Evolutionary conservation across 768 basidiomycete genomes (phyloP).

Genomic region (Phylloporus sp.): DNA sequence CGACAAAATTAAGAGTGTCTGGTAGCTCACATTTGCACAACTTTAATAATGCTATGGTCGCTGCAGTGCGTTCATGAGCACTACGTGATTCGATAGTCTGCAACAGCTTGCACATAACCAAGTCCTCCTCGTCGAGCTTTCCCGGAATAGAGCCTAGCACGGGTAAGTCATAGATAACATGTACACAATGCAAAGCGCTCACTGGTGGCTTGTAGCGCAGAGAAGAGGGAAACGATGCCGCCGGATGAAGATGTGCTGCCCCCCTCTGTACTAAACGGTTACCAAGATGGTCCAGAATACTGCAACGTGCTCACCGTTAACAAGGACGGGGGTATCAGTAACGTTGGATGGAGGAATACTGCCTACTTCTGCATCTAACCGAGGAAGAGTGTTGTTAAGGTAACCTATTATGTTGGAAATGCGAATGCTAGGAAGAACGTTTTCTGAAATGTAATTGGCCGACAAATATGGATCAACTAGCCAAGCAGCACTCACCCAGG

Average conservation of each 20-base stretch:
- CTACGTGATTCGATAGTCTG: background rate
- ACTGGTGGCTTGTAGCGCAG: too few species aligned
- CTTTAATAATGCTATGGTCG: constrained; percentile 11
- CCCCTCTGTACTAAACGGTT: too few species aligned
- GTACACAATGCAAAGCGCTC: background rate
- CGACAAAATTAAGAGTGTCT: background rate
- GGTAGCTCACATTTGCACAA: constrained; percentile 4
- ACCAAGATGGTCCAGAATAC: too few species aligned
- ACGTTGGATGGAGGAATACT: background rate
- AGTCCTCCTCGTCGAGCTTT: background rate
- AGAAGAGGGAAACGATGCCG: too few species aligned
- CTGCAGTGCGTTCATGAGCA: background rate
- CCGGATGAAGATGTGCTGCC: too few species aligned
- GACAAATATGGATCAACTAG: background rate
- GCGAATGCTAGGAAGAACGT: background rate
- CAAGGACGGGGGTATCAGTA: background rate
- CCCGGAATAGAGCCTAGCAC: background rate
- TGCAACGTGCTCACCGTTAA: background rate
- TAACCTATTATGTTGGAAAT: constrained; percentile 4
- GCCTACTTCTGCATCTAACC: constrained; percentile 1
- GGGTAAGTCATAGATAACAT: background rate
- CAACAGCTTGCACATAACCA: background rate
- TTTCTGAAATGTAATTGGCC: background rate
- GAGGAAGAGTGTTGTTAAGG: constrained; percentile 2
- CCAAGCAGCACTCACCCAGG: background rate